Evolutionary conservation across 306 rosid species (phyloP).

Genomic region (Quercus rubra): DNA sequence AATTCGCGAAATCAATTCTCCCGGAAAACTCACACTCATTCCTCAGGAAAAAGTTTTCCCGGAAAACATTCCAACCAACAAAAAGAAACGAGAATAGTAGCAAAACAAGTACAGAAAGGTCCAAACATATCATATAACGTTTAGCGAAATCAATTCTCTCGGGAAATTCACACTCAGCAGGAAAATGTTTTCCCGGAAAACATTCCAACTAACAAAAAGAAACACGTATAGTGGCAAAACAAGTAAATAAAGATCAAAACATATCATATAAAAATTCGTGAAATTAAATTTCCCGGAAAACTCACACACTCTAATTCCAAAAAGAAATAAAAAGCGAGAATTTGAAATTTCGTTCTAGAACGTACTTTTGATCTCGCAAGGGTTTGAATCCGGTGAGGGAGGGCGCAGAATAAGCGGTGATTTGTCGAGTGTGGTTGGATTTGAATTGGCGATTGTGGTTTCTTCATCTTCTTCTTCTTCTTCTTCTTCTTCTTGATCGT

Average conservation of each 20-base stretch:
- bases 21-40: neutral
- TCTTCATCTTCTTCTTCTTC: neutral
- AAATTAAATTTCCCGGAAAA: neutral
- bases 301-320: neutral
- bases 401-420: slow-evolving; percentile 56
- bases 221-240: too few relatives aligned
- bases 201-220: too few relatives aligned
- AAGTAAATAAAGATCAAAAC: too few relatives aligned
- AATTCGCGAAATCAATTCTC: neutral
- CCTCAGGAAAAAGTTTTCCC: neutral
- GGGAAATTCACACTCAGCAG: neutral
- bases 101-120: too few relatives aligned
- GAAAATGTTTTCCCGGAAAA: neutral
- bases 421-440: slow-evolving; percentile 2
- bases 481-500: slow-evolving; percentile 24
- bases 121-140: too few relatives aligned
- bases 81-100: neutral
- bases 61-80: neutral
- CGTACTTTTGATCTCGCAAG: slow-evolving; percentile 82
- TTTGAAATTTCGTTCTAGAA: neutral
- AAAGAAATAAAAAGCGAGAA: neutral
- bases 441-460: slow-evolving; percentile 2
- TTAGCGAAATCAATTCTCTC: neutral
- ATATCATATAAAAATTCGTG: too few relatives aligned
- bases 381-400: slow-evolving; percentile 51